Evolutionary conservation across 164 flowering plant species (phyloP).

Genomic region (Umbellularia californica): DNA sequence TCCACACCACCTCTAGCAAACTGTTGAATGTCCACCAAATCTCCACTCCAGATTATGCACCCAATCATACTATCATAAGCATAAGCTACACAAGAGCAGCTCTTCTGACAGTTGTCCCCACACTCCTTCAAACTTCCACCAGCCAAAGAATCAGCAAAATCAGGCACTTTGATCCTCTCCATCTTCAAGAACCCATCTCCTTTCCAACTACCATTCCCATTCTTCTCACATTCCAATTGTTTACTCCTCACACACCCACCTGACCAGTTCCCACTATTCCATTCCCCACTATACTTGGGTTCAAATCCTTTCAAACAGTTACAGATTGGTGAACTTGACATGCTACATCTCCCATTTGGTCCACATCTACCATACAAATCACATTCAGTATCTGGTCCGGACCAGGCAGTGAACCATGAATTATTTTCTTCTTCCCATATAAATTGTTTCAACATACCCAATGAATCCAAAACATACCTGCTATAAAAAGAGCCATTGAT

Average conservation of each 20-base stretch:
- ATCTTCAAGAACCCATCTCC: slow-evolving; percentile 2
- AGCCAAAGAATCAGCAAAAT: neutral
- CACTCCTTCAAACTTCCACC: neutral
- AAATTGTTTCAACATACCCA: neutral
- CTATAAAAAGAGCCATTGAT: neutral
- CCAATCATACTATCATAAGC: slow-evolving; percentile 1
- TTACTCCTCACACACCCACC: slow-evolving; percentile 18
- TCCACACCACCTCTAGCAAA: neutral
- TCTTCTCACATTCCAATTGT: slow-evolving; percentile 10
- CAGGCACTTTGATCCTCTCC: slow-evolving; percentile 8
- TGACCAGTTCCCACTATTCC: slow-evolving; percentile 14
- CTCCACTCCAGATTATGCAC: neutral
- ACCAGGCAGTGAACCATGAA: slow-evolving; percentile 6
- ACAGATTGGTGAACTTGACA: slow-evolving; percentile 3
- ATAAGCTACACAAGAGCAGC: slow-evolving; percentile 13
- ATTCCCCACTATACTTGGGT: slow-evolving; percentile 4
- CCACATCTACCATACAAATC: slow-evolving; percentile 17
- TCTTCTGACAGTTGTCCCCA: slow-evolving; percentile 3
- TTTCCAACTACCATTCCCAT: neutral
- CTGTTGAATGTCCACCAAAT: neutral
- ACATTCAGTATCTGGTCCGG: neutral
- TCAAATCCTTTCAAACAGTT: slow-evolving; percentile 14
- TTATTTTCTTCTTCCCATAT: neutral
- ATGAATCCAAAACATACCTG: neutral
- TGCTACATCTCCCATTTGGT: slow-evolving; percentile 11